These are phyloP conservation scores for Cercophora scortea DNA, from an alignment of 495 filamentous ascomycete genomes.

Conservation along the genomic window DNA sequence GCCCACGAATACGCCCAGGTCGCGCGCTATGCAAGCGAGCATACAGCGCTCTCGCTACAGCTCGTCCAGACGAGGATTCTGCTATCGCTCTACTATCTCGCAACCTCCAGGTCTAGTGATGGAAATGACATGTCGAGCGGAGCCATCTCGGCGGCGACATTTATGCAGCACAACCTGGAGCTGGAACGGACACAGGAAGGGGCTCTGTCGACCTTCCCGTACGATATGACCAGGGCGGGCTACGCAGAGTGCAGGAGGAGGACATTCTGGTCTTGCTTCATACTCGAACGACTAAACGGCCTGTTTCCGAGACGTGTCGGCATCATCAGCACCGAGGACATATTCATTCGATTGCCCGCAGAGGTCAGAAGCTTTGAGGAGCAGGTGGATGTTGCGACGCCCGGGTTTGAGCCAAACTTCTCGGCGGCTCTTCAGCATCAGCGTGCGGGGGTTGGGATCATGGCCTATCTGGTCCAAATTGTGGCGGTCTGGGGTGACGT, in stretches of 20 bases:
- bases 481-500: slow-evolving; percentile 59
- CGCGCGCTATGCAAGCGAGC: slow-evolving; percentile 50
- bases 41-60: slow-evolving; percentile 46
- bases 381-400: slow-evolving; percentile 41
- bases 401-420: slow-evolving; percentile 47
- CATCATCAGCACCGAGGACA: slow-evolving; percentile 44
- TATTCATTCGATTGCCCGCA: slow-evolving; percentile 56
- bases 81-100: slow-evolving; percentile 57
- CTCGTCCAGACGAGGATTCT: slow-evolving; percentile 55
- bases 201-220: slow-evolving; percentile 39
- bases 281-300: slow-evolving; percentile 55
- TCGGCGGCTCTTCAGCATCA: slow-evolving; percentile 16
- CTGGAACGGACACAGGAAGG: slow-evolving; percentile 43
- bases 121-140: slow-evolving; percentile 54
- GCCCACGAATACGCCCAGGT: slow-evolving; percentile 45
- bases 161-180: slow-evolving; percentile 54
- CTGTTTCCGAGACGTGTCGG: slow-evolving; percentile 43
- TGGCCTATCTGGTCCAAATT: slow-evolving; percentile 54
- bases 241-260: slow-evolving; percentile 58
- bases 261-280: slow-evolving; percentile 60
- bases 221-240: slow-evolving; percentile 47
- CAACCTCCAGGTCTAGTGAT: slow-evolving; percentile 43
- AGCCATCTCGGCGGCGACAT: slow-evolving; percentile 49
- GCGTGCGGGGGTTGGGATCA: slow-evolving; percentile 32
- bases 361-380: slow-evolving; percentile 50